A percentile compares a stretch with the other conserved stretches of the same genome.
Evolutionary conservation across 352 stramenopile genomes (phyloP).

Genomic region (Globisporangium camurandrum): DNA sequence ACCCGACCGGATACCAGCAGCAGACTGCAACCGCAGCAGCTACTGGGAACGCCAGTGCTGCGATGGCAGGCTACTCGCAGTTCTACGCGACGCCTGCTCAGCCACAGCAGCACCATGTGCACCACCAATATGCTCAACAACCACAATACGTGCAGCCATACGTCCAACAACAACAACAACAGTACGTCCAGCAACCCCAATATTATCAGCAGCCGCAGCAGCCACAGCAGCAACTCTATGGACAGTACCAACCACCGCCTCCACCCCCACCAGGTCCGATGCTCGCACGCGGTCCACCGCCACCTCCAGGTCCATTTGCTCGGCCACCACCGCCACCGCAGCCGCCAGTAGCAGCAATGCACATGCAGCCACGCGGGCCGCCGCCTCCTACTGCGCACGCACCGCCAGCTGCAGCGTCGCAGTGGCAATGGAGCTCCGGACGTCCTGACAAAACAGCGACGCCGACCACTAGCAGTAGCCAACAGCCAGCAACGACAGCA

Average conservation of each 20-base stretch:
- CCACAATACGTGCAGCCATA: constrained; percentile 6
- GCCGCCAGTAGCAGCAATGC: constrained; percentile 11
- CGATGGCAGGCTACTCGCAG: constrained; percentile 55
- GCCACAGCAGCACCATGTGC: constrained; percentile 2
- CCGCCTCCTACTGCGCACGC: not conserved
- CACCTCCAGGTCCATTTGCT: constrained; percentile 8
- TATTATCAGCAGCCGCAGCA: constrained; percentile 5
- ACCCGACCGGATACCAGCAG: constrained; percentile 13
- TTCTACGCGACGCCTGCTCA: constrained; percentile 41
- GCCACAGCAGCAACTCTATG: constrained; percentile 3
- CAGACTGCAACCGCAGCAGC: constrained; percentile 18
- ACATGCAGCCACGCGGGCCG: constrained; percentile 6
- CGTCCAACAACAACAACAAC: not conserved
- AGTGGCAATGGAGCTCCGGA: constrained; percentile 72
- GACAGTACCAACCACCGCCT: constrained; percentile 6
- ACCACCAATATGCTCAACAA: constrained; percentile 3
- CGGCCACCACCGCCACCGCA: constrained; percentile 8
- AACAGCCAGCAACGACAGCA: constrained; percentile 10
- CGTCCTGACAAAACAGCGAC: not conserved
- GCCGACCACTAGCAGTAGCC: constrained; percentile 8
- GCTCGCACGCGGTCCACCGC: constrained; percentile 7
- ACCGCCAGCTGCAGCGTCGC: constrained; percentile 15
- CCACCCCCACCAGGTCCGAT: constrained; percentile 26
- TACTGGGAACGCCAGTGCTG: constrained; percentile 28
- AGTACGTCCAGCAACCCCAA: constrained; percentile 1